phyloP scores from a whole-genome alignment of 495 filamentous ascomycete species.

The Melanomma pulvis-pyrius region DNA sequence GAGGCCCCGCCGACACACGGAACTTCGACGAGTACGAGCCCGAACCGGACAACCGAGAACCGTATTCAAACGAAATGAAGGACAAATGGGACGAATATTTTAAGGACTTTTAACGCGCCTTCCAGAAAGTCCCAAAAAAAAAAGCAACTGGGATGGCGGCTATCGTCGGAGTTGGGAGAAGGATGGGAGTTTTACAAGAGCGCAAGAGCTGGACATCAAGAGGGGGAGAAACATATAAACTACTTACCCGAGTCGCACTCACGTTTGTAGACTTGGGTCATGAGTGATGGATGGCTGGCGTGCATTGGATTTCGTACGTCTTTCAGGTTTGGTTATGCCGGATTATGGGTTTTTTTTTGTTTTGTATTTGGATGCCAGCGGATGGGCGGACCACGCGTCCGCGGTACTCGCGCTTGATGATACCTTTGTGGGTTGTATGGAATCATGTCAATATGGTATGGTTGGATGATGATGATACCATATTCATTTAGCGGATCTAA shows the following conservation, averaged over 20 bases:
- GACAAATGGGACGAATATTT: conserved; percentile 78
- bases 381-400: neutral
- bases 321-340: neutral
- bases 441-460: no score
- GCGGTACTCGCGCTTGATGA: neutral
- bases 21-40: conserved; percentile 90
- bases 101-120: conserved; percentile 69
- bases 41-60: conserved; percentile 55
- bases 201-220: neutral
- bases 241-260: neutral
- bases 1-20: conserved; percentile 77
- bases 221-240: neutral
- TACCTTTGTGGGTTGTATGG: neutral
- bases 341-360: neutral
- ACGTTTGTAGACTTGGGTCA: neutral
- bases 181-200: neutral
- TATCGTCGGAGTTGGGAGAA: conserved; percentile 7
- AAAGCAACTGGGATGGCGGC: neutral
- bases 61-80: conserved; percentile 74
- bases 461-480: neutral
- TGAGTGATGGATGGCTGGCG: neutral
- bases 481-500: neutral
- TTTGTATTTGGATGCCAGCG: no score
- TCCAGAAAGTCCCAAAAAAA: neutral
- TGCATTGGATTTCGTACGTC: neutral